Conservation (phyloP, 805 yeast genomes). For the Nakazawaea pomicola region DNA sequence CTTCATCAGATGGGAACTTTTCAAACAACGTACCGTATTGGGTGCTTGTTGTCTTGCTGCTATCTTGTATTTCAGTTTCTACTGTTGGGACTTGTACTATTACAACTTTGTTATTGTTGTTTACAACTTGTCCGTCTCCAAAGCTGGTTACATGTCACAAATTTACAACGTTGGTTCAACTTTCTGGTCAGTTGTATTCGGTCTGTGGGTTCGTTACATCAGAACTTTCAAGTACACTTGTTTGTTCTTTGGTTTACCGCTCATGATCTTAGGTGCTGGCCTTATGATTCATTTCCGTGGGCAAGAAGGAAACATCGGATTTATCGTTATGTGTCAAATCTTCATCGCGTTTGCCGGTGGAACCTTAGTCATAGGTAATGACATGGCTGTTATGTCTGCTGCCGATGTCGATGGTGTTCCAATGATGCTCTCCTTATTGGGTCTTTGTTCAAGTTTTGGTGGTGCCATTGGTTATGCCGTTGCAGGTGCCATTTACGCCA, state of each 20-base stretch:
- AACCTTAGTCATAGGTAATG: slow-evolving; percentile 24
- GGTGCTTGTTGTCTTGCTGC: slow-evolving; percentile 21
- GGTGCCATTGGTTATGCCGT: slow-evolving; percentile 35
- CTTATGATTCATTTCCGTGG: slow-evolving; percentile 23
- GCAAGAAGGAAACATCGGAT: slow-evolving; percentile 17
- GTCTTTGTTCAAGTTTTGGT: slow-evolving; percentile 31
- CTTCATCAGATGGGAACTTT: slow-evolving; percentile 22
- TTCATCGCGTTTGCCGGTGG: slow-evolving; percentile 37
- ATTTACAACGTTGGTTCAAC: slow-evolving; percentile 22
- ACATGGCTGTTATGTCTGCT: slow-evolving; percentile 31
- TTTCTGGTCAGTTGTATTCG: slow-evolving; percentile 20
- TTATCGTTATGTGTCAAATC: slow-evolving; percentile 26
- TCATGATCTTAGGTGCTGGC: slow-evolving; percentile 20
- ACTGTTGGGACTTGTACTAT: slow-evolving; percentile 21
- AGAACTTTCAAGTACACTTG: slow-evolving; percentile 20
- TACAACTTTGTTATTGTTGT: slow-evolving; percentile 19
- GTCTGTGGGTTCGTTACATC: slow-evolving; percentile 18
- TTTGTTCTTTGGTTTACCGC: slow-evolving; percentile 19
- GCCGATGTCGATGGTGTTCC: slow-evolving; percentile 39
- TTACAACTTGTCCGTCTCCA: slow-evolving; percentile 16
- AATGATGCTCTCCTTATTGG: slow-evolving; percentile 30
- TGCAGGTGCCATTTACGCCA: slow-evolving; percentile 32
- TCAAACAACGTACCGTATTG: slow-evolving; percentile 21
- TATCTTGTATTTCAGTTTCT: slow-evolving; percentile 17
- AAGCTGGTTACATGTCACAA: slow-evolving; percentile 22